These are phyloP conservation scores for Aspergillus cejpii DNA, from an alignment of 2,329 filamentous ascomycete species.

Conservation along the genomic window DNA sequence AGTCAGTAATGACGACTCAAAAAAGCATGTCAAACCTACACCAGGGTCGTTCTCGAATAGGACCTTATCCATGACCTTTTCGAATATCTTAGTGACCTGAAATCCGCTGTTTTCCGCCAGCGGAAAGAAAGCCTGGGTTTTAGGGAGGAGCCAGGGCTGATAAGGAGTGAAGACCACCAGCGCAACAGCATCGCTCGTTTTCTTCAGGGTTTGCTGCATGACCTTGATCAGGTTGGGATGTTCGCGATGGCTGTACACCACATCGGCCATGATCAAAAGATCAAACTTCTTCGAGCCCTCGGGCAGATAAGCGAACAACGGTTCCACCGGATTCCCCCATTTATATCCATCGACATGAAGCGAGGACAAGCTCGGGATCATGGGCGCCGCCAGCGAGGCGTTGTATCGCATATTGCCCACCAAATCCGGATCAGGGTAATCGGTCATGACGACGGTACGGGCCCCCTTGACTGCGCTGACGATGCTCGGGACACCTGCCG, in stretches of 20 bases:
- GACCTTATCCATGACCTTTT: constrained; percentile 74
- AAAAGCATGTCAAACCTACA: constrained; percentile 37
- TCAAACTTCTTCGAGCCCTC: constrained; percentile 54
- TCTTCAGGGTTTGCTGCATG: constrained; percentile 60
- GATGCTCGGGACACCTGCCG: constrained; percentile 75
- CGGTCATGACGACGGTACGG: constrained; percentile 64
- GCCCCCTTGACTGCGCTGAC: constrained; percentile 70
- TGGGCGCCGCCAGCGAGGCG: constrained; percentile 52
- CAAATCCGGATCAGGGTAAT: constrained; percentile 82
- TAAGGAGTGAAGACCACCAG: constrained; percentile 94
- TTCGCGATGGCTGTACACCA: constrained; percentile 86
- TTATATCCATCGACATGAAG: constrained; percentile 66
- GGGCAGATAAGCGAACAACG: constrained; percentile 55
- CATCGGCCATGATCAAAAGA: constrained; percentile 75
- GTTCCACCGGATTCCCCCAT: constrained; percentile 64
- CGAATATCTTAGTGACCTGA: constrained; percentile 68
- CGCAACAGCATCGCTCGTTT: constrained; percentile 52
- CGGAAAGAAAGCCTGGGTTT: constrained; percentile 83
- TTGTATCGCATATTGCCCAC: constrained; percentile 73
- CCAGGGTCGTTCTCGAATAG: constrained; percentile 87
- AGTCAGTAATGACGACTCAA: constrained; percentile 11
- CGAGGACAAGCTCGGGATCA: constrained; percentile 33
- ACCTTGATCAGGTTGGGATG: constrained; percentile 70
- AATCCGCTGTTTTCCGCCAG: constrained; percentile 65
- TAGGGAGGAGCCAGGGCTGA: constrained; percentile 78